phyloP scores from a whole-genome alignment of 495 filamentous ascomycete species.

The Aspergillus sparsus region DNA sequence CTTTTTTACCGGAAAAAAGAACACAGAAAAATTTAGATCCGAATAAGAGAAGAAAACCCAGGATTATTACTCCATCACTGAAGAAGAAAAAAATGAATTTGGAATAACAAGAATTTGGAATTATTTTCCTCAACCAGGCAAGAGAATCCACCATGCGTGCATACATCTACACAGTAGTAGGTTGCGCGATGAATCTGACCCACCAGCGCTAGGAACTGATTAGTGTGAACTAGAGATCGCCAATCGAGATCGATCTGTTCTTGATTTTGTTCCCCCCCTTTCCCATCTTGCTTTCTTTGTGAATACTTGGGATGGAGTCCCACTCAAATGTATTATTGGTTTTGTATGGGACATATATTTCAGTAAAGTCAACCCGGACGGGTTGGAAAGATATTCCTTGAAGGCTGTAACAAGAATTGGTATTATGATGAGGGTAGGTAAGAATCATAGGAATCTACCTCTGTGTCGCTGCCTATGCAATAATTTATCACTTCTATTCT shows the following conservation, averaged over 20 bases:
- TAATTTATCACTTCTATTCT: neutral
- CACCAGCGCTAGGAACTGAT: neutral
- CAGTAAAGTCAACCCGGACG: no score
- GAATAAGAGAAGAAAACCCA: neutral
- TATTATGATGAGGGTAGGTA: no score
- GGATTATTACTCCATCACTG: neutral
- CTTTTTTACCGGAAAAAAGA: neutral
- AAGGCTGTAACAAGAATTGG: no score
- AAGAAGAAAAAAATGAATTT: neutral
- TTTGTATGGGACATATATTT: no score
- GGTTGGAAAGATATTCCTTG: no score
- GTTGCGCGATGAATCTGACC: slow-evolving; percentile 1
- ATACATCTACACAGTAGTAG: neutral
- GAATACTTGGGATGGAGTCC: no score
- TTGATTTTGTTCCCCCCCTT: no score
- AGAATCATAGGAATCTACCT: no score
- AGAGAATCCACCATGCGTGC: neutral
- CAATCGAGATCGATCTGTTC: slow-evolving; percentile 4
- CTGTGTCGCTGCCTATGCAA: neutral
- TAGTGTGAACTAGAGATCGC: slow-evolving; percentile 4
- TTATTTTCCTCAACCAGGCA: neutral
- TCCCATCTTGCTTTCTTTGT: no score
- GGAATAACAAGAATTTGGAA: slow-evolving; percentile 8
- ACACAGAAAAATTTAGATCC: neutral
- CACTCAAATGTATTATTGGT: no score